Base-by-base conservation (phyloP, 2,329 filamentous ascomycete genomes). In the Beauveria asiatica region DNA sequence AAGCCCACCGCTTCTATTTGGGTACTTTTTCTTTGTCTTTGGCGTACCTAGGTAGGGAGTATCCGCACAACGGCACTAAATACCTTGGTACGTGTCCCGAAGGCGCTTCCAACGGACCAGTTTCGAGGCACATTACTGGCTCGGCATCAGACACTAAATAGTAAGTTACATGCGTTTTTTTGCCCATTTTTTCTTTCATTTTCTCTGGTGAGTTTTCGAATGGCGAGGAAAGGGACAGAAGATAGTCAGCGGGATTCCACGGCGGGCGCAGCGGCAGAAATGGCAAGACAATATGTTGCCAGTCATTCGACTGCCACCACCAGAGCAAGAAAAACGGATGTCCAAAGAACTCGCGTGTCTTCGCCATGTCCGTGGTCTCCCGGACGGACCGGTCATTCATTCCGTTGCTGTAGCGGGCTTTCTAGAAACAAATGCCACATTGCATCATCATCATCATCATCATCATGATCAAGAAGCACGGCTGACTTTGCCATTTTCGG, bases 351-450 rank as follows among this genome's bases (percentile, higher is more conserved):
- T 46, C 37, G 19, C 19, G 2, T n/a, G 17, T 25, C 30, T 16
- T 59, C 41, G 49, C 57, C 21, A n/a, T 58, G 46, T 23, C 56
- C 56, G 56, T 58, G n/a, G 37, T 51, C 37, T 27, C 37, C 33
- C 56, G 46, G 46, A 9, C 37, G 55, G 55, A 57, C 46, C 46
- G 57, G 49, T 59, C 57, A 59, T 53, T 21, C 49, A 39, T 59
- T 59, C 57, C 57, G 49, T 48, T 19, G 27, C 25, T 11, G 25
- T 27, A n/a, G n/a, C 17, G 53, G 21, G 27, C 17, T 49, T 57
- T 50, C 55, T 58, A 48, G 54, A 57, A 57, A 27, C 44, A 30
- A 45, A 58, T 58, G 46, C 37, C 39, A 58, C 48, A 51, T 59
- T 59, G 49, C 41, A 53, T 58, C 56, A 58, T 58, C 46, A 33